phyloP scores from a whole-genome alignment of 2,329 filamentous ascomycete species.

The Aureobasidium namibiae region DNA sequence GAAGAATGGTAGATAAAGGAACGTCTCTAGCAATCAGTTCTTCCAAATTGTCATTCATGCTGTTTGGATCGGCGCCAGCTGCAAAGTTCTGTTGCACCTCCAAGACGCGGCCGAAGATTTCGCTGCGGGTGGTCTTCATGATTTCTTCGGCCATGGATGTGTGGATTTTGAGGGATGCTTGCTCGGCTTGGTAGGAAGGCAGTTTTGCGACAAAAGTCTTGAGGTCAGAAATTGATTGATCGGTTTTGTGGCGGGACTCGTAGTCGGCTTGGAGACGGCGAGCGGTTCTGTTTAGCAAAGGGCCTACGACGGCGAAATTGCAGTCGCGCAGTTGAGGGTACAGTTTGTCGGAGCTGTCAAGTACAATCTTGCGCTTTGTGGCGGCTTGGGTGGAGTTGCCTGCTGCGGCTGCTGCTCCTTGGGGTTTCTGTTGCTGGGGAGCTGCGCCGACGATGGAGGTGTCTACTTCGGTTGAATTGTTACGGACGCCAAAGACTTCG shows the following conservation, averaged over 20 bases:
- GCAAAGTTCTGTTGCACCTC: constrained; percentile 96
- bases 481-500: constrained; percentile 82
- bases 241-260: constrained; percentile 69
- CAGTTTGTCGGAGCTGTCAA: constrained; percentile 83
- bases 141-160: constrained; percentile 91
- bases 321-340: constrained; percentile 82
- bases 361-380: constrained; percentile 71
- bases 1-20: constrained; percentile 70
- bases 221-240: constrained; percentile 82
- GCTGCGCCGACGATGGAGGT: constrained; percentile 75
- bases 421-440: constrained; percentile 35
- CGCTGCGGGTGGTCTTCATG: constrained; percentile 82
- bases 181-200: constrained; percentile 85
- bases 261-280: constrained; percentile 80
- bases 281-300: constrained; percentile 81
- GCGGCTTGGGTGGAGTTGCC: constrained; percentile 47
- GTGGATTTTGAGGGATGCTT: constrained; percentile 85
- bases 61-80: constrained; percentile 69
- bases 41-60: constrained; percentile 83
- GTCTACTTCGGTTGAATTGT: constrained; percentile 90
- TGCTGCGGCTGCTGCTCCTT: constrained; percentile 24
- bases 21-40: constrained; percentile 88
- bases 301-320: constrained; percentile 92
- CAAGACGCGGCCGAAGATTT: constrained; percentile 77
- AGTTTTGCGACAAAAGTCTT: constrained; percentile 93